These are phyloP conservation scores for Carex pumila DNA, from an alignment of 176 grass and related monocot genomes.

Conservation along the genomic window DNA sequence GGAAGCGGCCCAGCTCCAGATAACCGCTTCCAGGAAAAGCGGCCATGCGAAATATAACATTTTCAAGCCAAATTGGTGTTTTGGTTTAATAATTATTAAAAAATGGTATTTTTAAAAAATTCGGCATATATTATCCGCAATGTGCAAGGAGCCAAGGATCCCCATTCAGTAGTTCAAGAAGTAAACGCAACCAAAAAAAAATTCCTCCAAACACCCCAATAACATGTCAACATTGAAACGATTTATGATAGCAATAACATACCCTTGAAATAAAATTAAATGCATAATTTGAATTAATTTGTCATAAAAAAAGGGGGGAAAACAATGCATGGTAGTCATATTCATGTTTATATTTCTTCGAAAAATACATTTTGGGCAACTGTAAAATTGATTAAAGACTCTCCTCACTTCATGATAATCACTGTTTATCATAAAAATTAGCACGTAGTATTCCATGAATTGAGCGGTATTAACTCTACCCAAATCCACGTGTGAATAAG, in stretches of 20 bases:
- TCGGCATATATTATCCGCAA: no score
- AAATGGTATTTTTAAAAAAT: no score
- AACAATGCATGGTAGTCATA: not conserved
- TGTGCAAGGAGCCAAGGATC: no score
- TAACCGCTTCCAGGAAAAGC: no score
- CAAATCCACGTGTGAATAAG: not conserved
- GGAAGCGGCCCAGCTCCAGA: no score
- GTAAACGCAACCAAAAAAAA: not conserved
- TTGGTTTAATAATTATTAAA: no score
- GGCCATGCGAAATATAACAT: no score
- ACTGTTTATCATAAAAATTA: not conserved
- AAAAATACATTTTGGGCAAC: not conserved
- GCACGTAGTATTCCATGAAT: not conserved
- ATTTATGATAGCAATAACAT: not conserved
- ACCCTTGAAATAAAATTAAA: not conserved
- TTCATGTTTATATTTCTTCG: not conserved
- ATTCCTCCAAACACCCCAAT: not conserved
- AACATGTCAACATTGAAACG: not conserved
- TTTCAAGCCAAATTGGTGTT: no score
- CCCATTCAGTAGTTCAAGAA: not conserved
- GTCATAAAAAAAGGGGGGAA: not conserved
- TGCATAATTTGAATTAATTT: not conserved
- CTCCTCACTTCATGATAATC: not conserved
- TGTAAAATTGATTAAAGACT: not conserved
- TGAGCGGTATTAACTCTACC: not conserved